These are phyloP conservation scores for Chondrostereum purpureum DNA, from an alignment of 1,284 basidiomycete species.

Conservation along the genomic window DNA sequence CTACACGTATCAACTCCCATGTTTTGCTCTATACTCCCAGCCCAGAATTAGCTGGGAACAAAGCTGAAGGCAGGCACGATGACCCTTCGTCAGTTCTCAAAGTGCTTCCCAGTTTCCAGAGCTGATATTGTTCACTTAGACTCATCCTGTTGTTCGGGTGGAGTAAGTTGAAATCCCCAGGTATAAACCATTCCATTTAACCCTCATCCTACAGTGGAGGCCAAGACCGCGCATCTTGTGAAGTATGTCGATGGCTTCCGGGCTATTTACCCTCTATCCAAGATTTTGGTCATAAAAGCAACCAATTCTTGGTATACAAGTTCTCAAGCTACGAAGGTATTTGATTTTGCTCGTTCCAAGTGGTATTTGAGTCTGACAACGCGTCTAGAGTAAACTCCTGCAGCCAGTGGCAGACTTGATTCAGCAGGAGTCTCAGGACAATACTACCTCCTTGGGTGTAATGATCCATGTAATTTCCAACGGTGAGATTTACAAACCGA, in stretches of 20 bases:
- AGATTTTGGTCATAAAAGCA: background rate
- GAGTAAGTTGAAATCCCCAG: background rate
- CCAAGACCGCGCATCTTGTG: background rate
- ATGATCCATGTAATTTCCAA: background rate
- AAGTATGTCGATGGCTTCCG: background rate
- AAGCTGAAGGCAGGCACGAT: too few relatives aligned
- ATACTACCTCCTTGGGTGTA: background rate
- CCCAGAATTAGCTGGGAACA: too few relatives aligned
- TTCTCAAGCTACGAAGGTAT: background rate
- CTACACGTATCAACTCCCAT: too few relatives aligned
- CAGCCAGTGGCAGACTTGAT: background rate
- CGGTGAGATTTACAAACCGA: background rate
- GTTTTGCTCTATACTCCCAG: too few relatives aligned
- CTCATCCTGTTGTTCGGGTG: background rate
- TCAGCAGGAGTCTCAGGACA: background rate
- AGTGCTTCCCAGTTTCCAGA: too few relatives aligned
- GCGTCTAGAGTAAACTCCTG: too few relatives aligned
- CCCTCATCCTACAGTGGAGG: background rate
- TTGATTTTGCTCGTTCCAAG: background rate
- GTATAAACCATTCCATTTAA: background rate
- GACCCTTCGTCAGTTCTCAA: too few relatives aligned
- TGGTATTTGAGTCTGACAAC: too few relatives aligned
- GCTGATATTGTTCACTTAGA: too few relatives aligned
- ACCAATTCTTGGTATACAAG: background rate
- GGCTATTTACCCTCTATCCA: background rate